A percentile compares a stretch with the other conserved stretches of the same genome.
Conservation (phyloP, 805 yeast species). For the Ogataea trehalophila region DNA sequence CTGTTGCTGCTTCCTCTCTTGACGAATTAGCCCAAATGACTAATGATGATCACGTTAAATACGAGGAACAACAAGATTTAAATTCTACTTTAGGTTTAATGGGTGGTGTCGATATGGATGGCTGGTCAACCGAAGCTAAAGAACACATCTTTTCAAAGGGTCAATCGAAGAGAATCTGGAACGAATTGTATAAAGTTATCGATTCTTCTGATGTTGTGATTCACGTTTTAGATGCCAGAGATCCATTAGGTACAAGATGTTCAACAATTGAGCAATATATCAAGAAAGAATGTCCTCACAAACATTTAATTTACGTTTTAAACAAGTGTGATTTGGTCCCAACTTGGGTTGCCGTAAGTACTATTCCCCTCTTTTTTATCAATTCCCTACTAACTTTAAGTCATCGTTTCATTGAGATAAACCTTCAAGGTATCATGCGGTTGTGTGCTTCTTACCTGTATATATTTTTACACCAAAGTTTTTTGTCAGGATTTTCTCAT, state of each 20-base stretch:
- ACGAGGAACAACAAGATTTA: constrained; percentile 72
- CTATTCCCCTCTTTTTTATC: constrained; percentile 35
- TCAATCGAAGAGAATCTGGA: constrained; percentile 98
- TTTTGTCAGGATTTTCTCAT: constrained; percentile 69
- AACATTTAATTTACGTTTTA: constrained; percentile 88
- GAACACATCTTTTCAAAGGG: constrained; percentile 96
- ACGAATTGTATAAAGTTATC: constrained; percentile 92
- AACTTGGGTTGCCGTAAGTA: constrained; percentile 99
- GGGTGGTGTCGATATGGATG: constrained; percentile 72
- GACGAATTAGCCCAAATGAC: constrained; percentile 70
- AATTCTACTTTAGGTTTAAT: constrained; percentile 72
- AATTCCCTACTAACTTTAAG: not conserved
- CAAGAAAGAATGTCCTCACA: constrained; percentile 91
- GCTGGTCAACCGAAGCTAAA: constrained; percentile 84
- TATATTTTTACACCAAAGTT: constrained; percentile 59
- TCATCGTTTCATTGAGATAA: not conserved
- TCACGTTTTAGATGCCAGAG: constrained; percentile 96
- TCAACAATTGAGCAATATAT: constrained; percentile 89
- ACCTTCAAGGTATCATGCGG: constrained; percentile 1
- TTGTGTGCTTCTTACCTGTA: constrained; percentile 8
- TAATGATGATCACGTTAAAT: constrained; percentile 50
- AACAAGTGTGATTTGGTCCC: constrained; percentile 98
- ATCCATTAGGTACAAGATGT: constrained; percentile 95
- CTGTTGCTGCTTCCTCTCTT: constrained; percentile 66
- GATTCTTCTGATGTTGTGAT: constrained; percentile 97